phyloP scores from a whole-genome alignment of 2,329 filamentous ascomycete genomes.

The Davidsoniella virescens region DNA sequence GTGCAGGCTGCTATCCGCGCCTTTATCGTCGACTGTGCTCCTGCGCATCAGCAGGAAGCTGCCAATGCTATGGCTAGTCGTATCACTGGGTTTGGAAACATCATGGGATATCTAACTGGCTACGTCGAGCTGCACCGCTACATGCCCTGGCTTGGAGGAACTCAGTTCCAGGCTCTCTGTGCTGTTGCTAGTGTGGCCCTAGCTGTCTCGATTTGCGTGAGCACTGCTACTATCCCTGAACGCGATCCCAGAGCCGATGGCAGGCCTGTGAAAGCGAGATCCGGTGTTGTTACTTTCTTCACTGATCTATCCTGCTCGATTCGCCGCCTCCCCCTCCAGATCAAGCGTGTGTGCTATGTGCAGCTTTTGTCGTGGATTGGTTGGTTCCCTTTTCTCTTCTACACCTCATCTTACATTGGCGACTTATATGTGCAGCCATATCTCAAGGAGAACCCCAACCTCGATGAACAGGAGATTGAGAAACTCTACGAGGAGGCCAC shows the following conservation, averaged over 20 bases:
- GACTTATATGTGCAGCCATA: slow-evolving; percentile 82
- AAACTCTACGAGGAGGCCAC: slow-evolving; percentile 71
- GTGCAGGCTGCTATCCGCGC: slow-evolving; percentile 85
- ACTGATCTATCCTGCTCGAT: slow-evolving; percentile 60
- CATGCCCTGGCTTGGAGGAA: slow-evolving; percentile 66
- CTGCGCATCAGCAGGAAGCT: slow-evolving; percentile 80
- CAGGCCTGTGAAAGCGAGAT: slow-evolving; percentile 28
- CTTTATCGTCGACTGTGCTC: slow-evolving; percentile 86
- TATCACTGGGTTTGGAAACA: slow-evolving; percentile 75
- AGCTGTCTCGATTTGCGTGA: slow-evolving; percentile 51
- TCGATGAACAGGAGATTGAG: slow-evolving; percentile 62
- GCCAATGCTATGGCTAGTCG: slow-evolving; percentile 92
- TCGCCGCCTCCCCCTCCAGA: slow-evolving; percentile 62
- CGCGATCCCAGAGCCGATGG: slow-evolving; percentile 46
- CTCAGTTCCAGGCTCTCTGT: slow-evolving; percentile 86
- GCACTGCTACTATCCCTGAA: slow-evolving; percentile 54
- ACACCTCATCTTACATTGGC: slow-evolving; percentile 84
- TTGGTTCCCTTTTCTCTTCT: slow-evolving; percentile 92
- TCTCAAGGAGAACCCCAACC: slow-evolving; percentile 59
- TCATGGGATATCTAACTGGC: slow-evolving; percentile 75
- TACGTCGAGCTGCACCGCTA: slow-evolving; percentile 62
- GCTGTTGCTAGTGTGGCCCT: slow-evolving; percentile 67
- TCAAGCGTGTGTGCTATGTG: slow-evolving; percentile 63
- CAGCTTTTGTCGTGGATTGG: slow-evolving; percentile 85
- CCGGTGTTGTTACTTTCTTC: slow-evolving; percentile 66